These are phyloP conservation scores for Suhomyces prunicola DNA, from an alignment of 805 yeast species.

Conservation along the genomic window DNA sequence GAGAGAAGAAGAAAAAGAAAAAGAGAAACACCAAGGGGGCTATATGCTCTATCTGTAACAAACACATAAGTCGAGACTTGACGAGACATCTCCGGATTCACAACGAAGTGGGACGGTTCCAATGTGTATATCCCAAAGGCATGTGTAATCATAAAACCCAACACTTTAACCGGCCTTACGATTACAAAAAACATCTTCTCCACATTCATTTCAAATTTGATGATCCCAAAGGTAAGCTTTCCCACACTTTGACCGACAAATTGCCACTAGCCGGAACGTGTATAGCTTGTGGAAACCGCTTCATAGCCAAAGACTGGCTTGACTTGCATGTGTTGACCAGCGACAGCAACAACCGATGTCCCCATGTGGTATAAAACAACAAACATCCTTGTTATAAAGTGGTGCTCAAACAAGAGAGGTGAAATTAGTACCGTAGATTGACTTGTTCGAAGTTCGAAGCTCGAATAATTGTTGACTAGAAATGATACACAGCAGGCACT, in stretches of 20 bases:
- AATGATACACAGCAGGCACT: neutral
- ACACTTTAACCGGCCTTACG: constrained; percentile 44
- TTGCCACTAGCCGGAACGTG: constrained; percentile 37
- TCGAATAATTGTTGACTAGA: neutral
- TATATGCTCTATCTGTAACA: constrained; percentile 37
- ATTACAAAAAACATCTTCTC: constrained; percentile 43
- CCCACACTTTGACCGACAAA: constrained; percentile 40
- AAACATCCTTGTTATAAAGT: neutral
- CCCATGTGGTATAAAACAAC: neutral
- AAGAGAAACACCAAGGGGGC: constrained; percentile 34
- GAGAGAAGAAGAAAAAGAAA: constrained; percentile 12
- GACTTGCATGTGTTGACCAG: constrained; percentile 47
- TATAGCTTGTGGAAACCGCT: constrained; percentile 47
- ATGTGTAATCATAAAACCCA: constrained; percentile 42
- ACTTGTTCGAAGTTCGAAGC: neutral
- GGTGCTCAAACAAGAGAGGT: neutral
- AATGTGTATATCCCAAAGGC: constrained; percentile 39
- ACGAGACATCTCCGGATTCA: constrained; percentile 43
- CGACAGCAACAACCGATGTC: constrained; percentile 5
- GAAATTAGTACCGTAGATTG: neutral
- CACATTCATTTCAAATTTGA: constrained; percentile 43
- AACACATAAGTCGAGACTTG: constrained; percentile 39
- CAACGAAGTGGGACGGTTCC: constrained; percentile 41
- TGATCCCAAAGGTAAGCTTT: constrained; percentile 38
- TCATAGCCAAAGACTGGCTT: constrained; percentile 54